A percentile compares a stretch with the other conserved stretches of the same genome.
These are phyloP conservation scores for Talaromyces proteolyticus DNA, from an alignment of 495 filamentous ascomycete genomes.

Conservation along the genomic window DNA sequence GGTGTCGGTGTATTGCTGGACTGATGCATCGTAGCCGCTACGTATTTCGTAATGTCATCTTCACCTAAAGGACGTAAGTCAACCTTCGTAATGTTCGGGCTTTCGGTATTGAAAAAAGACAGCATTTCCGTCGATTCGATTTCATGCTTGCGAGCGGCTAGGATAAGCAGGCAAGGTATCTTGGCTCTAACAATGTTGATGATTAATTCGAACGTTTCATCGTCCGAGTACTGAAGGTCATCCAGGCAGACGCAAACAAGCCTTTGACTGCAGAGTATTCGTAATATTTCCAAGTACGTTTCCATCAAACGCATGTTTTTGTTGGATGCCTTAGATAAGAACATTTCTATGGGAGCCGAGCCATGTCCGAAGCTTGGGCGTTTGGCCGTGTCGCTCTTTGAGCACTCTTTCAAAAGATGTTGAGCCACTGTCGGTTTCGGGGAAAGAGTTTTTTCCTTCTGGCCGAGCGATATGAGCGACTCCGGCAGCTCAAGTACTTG, in stretches of 20 bases:
- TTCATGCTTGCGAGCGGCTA: slow-evolving; percentile 42
- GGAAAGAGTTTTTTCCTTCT: slow-evolving; percentile 30
- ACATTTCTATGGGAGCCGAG: slow-evolving; percentile 63
- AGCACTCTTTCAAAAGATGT: slow-evolving; percentile 19
- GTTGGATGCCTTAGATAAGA: slow-evolving; percentile 59
- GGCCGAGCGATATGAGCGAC: slow-evolving; percentile 52
- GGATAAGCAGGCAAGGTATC: slow-evolving; percentile 71
- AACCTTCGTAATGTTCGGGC: slow-evolving; percentile 56
- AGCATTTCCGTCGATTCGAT: slow-evolving; percentile 32
- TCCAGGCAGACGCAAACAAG: slow-evolving; percentile 81
- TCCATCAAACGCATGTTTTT: slow-evolving; percentile 77
- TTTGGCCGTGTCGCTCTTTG: slow-evolving; percentile 28
- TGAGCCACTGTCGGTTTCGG: slow-evolving; percentile 23
- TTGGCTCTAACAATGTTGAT: slow-evolving; percentile 64
- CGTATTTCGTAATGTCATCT: slow-evolving; percentile 69
- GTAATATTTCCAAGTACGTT: slow-evolving; percentile 77
- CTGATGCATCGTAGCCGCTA: slow-evolving; percentile 64
- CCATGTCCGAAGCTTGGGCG: slow-evolving; percentile 28
- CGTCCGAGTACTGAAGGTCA: slow-evolving; percentile 81
- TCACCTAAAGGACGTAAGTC: slow-evolving; percentile 62
- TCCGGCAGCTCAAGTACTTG: slow-evolving; percentile 74
- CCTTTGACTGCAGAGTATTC: slow-evolving; percentile 68
- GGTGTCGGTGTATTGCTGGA: slow-evolving; percentile 31
- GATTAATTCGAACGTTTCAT: slow-evolving; percentile 76
- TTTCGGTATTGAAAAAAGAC: slow-evolving; percentile 33